A percentile compares a stretch with the other conserved stretches of the same genome.
phyloP scores from a whole-genome alignment of 768 basidiomycete species.

The Rhizopogon vulgaris region DNA sequence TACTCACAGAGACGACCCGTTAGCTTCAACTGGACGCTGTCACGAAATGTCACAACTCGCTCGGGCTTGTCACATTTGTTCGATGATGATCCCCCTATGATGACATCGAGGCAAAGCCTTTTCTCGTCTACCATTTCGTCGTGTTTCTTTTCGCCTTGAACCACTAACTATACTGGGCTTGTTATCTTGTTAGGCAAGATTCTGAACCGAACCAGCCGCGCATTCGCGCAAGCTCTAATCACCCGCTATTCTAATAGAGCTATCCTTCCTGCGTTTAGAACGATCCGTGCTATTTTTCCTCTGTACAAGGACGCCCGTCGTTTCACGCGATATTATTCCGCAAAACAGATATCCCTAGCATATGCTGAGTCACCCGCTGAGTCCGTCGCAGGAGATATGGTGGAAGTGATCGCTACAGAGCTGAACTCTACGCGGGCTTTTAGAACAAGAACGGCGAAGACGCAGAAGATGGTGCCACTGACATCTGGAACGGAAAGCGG shows the following conservation, averaged over 20 bases:
- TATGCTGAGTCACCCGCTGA: neutral
- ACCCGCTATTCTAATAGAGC: neutral
- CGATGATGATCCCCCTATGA: neutral
- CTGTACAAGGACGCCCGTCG: neutral
- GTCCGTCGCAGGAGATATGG: neutral
- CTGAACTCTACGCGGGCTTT: conserved; percentile 1
- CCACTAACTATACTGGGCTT: neutral
- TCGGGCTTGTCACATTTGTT: neutral
- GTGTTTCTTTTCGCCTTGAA: neutral
- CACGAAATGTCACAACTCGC: neutral
- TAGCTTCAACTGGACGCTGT: neutral
- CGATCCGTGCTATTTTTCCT: no score
- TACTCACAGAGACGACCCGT: neutral
- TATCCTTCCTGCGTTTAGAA: neutral
- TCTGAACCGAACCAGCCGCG: neutral
- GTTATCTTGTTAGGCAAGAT: neutral
- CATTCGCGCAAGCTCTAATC: neutral
- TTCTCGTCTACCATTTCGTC: neutral
- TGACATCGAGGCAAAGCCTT: neutral
- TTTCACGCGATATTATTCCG: neutral
- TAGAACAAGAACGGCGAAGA: conserved; percentile 1
- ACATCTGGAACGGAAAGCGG: neutral
- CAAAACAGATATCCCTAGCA: neutral
- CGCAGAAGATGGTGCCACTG: neutral
- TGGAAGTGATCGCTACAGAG: neutral